These are phyloP conservation scores for Komagataella mondaviorum DNA, from an alignment of 805 yeast genomes.

Conservation along the genomic window DNA sequence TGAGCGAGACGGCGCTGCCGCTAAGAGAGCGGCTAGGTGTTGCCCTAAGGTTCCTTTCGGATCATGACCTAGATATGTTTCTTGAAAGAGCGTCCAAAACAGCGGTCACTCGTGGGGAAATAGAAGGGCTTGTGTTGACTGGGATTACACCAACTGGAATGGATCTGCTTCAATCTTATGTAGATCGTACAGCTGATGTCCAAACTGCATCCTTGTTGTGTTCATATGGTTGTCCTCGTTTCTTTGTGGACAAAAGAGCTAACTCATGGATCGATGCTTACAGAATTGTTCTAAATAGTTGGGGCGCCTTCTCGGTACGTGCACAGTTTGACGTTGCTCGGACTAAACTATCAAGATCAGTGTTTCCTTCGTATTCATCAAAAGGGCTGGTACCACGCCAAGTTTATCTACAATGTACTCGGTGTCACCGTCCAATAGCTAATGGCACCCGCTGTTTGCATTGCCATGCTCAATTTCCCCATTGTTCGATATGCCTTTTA, in stretches of 20 bases:
- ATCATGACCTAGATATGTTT: slow-evolving; percentile 62
- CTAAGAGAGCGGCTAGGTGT: slow-evolving; percentile 82
- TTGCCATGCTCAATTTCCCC: slow-evolving; percentile 78
- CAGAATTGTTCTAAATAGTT: slow-evolving; percentile 55
- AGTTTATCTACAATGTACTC: slow-evolving; percentile 64
- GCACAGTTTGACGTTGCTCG: slow-evolving; percentile 81
- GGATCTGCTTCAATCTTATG: slow-evolving; percentile 72
- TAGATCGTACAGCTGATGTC: slow-evolving; percentile 78
- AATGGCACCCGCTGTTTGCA: slow-evolving; percentile 47
- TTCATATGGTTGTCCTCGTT: slow-evolving; percentile 73
- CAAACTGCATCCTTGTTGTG: slow-evolving; percentile 83
- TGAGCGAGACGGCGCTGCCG: slow-evolving; percentile 83
- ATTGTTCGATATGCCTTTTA: slow-evolving; percentile 81
- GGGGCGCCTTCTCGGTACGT: slow-evolving; percentile 66
- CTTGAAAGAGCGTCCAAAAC: slow-evolving; percentile 55
- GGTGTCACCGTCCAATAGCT: slow-evolving; percentile 67
- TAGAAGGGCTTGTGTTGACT: slow-evolving; percentile 82
- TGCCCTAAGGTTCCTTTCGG: slow-evolving; percentile 75
- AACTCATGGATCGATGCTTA: slow-evolving; percentile 71
- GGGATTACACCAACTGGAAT: slow-evolving; percentile 86
- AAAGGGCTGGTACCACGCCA: slow-evolving; percentile 41
- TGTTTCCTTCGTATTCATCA: slow-evolving; percentile 16
- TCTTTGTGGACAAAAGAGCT: slow-evolving; percentile 59
- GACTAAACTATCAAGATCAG: slow-evolving; percentile 43
- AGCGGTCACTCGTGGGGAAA: slow-evolving; percentile 67